Base-by-base conservation (phyloP, 371 early-diverging fungal genomes). In the Mortierella sp. region DNA sequence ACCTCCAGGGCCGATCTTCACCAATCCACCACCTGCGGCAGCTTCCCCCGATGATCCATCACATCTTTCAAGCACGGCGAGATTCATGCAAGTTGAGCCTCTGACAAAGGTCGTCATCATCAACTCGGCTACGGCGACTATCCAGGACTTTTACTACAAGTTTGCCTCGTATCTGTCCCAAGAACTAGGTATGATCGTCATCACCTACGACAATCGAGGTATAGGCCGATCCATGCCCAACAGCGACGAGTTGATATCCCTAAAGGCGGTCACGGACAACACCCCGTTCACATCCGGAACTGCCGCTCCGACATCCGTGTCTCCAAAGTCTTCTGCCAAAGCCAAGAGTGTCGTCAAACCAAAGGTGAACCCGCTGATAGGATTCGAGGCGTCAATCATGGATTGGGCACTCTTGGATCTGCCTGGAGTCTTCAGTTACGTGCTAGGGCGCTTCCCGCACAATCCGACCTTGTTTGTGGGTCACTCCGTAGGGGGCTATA, bases 161-260 rank as follows among this genome's bases (percentile, higher is more conserved):
- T 78, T 78, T 57, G 67, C 71, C 17, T 17, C 45, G 25, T 78
- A 78, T 28, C 67, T 78, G 16, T 70, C 71, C 2, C 71, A 66
- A 27, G 71, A 78, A 25, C 71, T 78, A 17, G 74, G 73, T 19
- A 63, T 71, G 60, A 57, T 72, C 28, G 79, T 79, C 29, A 37
- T 79, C 46, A 69, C 79, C 2, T 79, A 79, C 27, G 79, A 79
- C 44, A 71, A 69, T 46, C 64, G 79, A 0, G 79, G 79, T 22
- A 63, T 79, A 1, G 79, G 79, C 37, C 70, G 67, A 56, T 79
- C 79, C 43, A 59, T 79, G 57, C 79, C 76, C 22, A 45, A 56
- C n/a, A 52, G 13, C 22, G 68, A 76, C 6, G 27, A 61, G 8
- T 70, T 79, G 8, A 8, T 50, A 3, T 56, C 39, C 50, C 28